A percentile compares a stretch with the other conserved stretches of the same genome.
phyloP scores from a whole-genome alignment of 352 stramenopile species.

The Pythium plurisporium region DNA sequence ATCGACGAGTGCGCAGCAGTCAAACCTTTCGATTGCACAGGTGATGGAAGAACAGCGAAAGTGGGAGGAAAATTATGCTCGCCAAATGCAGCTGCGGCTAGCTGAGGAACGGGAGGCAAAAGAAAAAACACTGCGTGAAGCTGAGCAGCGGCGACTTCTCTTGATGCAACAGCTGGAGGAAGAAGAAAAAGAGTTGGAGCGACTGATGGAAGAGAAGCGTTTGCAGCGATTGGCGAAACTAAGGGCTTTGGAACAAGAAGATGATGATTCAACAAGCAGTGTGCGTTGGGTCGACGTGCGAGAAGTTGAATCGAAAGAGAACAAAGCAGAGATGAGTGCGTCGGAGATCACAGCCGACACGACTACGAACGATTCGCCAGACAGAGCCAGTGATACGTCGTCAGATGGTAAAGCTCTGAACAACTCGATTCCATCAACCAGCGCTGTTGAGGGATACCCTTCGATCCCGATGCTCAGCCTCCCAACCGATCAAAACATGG shows the following conservation, averaged over 20 bases:
- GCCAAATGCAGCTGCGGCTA: slow-evolving; percentile 42
- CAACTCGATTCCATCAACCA: too few species aligned
- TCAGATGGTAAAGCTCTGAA: too few species aligned
- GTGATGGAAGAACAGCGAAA: slow-evolving; percentile 52
- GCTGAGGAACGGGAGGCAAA: slow-evolving; percentile 48
- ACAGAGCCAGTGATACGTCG: too few species aligned
- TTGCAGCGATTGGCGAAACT: slow-evolving; percentile 55
- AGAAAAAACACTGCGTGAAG: slow-evolving; percentile 39
- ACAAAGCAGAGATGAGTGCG: not conserved
- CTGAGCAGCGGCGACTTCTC: slow-evolving; percentile 39
- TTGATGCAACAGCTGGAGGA: slow-evolving; percentile 73
- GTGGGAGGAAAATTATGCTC: slow-evolving; percentile 61
- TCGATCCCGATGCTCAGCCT: too few species aligned
- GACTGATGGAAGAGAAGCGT: slow-evolving; percentile 57
- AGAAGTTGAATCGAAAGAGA: not conserved
- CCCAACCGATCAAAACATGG: not conserved
- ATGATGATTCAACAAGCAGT: not conserved
- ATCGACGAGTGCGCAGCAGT: not conserved
- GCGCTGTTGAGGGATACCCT: too few species aligned
- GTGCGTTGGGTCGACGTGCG: not conserved
- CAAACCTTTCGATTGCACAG: slow-evolving; percentile 23
- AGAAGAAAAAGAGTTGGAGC: slow-evolving; percentile 66
- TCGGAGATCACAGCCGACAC: too few species aligned
- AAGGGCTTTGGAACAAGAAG: slow-evolving; percentile 33
- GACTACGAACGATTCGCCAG: too few species aligned